phyloP scores from a whole-genome alignment of 2,329 filamentous ascomycete species.

The Chalaropsis ovoidea region DNA sequence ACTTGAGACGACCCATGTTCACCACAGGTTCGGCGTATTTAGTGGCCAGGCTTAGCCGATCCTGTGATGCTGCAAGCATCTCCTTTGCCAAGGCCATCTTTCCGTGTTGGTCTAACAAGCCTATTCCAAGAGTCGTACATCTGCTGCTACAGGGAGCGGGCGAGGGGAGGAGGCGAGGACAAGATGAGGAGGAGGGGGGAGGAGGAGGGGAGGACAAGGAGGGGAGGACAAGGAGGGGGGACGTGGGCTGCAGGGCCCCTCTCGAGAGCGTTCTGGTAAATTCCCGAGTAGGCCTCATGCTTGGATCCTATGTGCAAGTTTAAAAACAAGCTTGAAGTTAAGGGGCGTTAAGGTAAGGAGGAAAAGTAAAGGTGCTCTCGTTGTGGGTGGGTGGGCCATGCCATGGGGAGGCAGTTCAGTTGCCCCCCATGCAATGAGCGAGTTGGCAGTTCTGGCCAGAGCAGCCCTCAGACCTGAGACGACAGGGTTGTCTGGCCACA shows the following conservation, averaged over 20 bases:
- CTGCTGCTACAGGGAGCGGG: neutral
- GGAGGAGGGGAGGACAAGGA: neutral
- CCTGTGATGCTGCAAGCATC: neutral
- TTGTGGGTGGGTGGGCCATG: no score
- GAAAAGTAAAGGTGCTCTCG: no score
- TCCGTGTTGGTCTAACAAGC: neutral
- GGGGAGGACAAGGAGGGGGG: neutral
- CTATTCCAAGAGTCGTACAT: neutral
- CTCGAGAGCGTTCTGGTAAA: no score
- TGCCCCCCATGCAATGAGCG: no score
- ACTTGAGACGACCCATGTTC: neutral
- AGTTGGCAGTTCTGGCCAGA: no score
- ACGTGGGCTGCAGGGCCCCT: no score
- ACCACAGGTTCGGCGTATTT: neutral
- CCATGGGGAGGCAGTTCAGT: no score
- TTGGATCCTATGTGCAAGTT: neutral
- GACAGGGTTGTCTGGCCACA: no score
- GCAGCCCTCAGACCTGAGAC: no score
- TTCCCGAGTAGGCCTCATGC: neutral
- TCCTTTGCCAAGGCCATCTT: conserved; percentile 4
- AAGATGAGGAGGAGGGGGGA: neutral
- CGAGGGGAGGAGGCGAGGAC: neutral
- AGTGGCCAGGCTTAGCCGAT: neutral
- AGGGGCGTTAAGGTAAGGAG: no score
- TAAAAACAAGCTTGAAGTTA: neutral